Evolutionary conservation across 192 early-diverging fungal species (phyloP), one percentile per base, ranked within the genome.

Genomic region (Backusella parvicylindrica): DNA sequence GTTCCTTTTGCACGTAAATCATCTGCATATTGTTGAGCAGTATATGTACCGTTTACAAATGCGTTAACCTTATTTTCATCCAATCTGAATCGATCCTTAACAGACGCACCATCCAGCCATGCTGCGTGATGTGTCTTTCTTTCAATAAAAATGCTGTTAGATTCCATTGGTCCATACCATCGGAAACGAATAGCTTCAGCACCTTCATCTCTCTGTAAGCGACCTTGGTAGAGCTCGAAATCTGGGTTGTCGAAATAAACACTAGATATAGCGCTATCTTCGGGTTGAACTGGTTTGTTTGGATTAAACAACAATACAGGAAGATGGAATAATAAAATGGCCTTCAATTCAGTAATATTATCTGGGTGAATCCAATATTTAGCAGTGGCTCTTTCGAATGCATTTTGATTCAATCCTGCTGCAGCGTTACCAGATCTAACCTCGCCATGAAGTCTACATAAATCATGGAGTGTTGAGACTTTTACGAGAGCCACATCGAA

Each of bases 331-430:
- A 99, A 87, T 31, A 99, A 93, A 71, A 91, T 90, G 66, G 93
- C 91, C 79, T 98, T 97, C 78, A 99, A 92, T 84, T 97, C 96
- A 72, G 94, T 95, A 47, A 99, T 91, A 78, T 99, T 96, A 80
- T 98, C 95, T 1, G 93, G 93, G 79, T 97, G 96, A 8, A 99
- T 95, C 96, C 96, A 99, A 85, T 96, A 99, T 84, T 98, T 98
- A 74, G 89, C 92, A 11, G 96, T 95, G 70, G 91, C 89, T 37
- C 96, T 87, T 28, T 96, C 92, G 85, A 97, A 92, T 23, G 75
- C 75, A 28, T 77, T 81, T 56, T 76, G 75, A 47, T 81, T 72
- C 1, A 64, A 32, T 28, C 75, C 75, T 18, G 75, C 71, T 28
- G 75, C 71, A 28, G 75, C 43, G 50, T 76, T 73, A 47, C 75